Base-by-base conservation (phyloP, 768 basidiomycete species). In the Podaxis sp. region DNA sequence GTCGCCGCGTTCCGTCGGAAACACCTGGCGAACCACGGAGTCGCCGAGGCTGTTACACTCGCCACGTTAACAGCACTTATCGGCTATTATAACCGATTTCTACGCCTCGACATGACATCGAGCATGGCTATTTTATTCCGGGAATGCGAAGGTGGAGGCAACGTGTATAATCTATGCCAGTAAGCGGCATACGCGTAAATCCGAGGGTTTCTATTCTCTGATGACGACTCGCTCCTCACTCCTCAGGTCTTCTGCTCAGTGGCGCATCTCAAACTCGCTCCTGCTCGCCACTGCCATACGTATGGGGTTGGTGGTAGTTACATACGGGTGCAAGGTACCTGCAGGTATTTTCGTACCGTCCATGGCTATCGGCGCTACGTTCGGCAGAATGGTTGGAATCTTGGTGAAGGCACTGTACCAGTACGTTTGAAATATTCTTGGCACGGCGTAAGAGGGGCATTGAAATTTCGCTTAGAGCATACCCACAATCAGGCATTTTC, bases 301-400 rank as follows among this genome's bases (percentile, higher is more conserved):
- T 3, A 91, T 85, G 22, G 88, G 85, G 9, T 80, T 98, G 51
- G 93, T 98, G 53, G 85, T 98, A 22, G 77, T 98, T 24, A 94
- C 94, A 2, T 99, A 98, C 72, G 97, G 97, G 0, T 92, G 89
- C 70, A 98, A 94, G 73, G 97, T 99, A 0, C 97, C 97, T 1
- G 93, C 93, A 11, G 97, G 97, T 25, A 99, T 99, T 67, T 99
- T 99, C 67, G 93, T 99, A 0, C 97, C 97, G 1, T 97, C 96
- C 2, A 98, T 99, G 97, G 97, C 96, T 0, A 89, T 98, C 59
- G 97, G 97, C 41, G 97, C 97, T 3, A 91, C 93, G 0, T 98
- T 98, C 70, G 97, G 97, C 2, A 82, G 97, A 41, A 97, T 98
- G 94, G 78, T 99, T 17, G 97, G 97, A 0, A 98, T 98, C 64